A percentile compares a stretch with the other conserved stretches of the same genome.
Conservation (phyloP, 2,329 filamentous ascomycete genomes). For the Annulohypoxylon truncatum region DNA sequence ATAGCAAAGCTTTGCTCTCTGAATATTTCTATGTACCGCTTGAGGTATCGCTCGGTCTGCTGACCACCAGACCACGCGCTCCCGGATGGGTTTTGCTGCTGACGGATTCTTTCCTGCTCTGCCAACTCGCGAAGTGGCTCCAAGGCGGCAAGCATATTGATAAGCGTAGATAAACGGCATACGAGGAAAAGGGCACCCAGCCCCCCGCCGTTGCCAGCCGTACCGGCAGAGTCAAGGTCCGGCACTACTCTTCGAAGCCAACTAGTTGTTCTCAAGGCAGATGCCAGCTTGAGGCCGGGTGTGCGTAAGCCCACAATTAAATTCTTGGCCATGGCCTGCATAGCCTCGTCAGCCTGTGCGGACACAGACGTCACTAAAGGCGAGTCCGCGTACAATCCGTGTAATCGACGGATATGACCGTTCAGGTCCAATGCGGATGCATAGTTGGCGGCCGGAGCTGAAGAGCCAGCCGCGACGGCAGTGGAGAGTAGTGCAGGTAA, state of each 20-base stretch:
- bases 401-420: constrained; percentile 89
- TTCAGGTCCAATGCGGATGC: constrained; percentile 90
- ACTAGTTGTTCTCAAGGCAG: constrained; percentile 88
- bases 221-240: constrained; percentile 68
- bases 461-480: constrained; percentile 72
- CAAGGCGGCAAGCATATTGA: constrained; percentile 82
- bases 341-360: constrained; percentile 83
- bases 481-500: constrained; percentile 87
- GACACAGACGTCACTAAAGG: constrained; percentile 78
- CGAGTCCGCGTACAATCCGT: constrained; percentile 84
- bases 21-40: constrained; percentile 96
- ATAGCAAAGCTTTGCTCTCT: constrained; percentile 97
- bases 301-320: constrained; percentile 81
- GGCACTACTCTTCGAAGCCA: constrained; percentile 90
- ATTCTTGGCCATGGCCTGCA: constrained; percentile 88
- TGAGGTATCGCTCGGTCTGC: constrained; percentile 93
- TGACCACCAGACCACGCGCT: constrained; percentile 76
- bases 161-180: constrained; percentile 83
- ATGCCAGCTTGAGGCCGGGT: constrained; percentile 85
- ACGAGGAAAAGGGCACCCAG: constrained; percentile 88
- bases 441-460: constrained; percentile 75
- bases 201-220: constrained; percentile 67
- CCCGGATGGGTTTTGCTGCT: constrained; percentile 55
- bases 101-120: constrained; percentile 78
- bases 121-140: constrained; percentile 88